Evolutionary conservation across 2,329 filamentous ascomycete species (phyloP).

Genomic region (Ophiostoma piceae): DNA sequence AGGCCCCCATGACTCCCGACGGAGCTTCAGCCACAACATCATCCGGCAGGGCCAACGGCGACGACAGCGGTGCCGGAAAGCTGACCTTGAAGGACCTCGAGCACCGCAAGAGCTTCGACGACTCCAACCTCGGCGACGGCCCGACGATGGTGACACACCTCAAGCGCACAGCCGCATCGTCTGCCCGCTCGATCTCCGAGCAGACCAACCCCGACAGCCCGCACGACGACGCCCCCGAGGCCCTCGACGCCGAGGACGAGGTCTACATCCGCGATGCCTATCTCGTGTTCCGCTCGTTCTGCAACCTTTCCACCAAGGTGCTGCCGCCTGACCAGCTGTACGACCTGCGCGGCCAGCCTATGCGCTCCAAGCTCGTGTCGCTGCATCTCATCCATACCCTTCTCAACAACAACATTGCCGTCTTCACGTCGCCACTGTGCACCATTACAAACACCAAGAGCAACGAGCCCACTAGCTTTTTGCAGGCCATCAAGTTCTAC

Average conservation of each 20-base stretch:
- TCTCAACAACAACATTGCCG: slow-evolving; percentile 84
- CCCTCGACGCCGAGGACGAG: slow-evolving; percentile 73
- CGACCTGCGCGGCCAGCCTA: slow-evolving; percentile 87
- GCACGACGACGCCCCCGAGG: slow-evolving; percentile 53
- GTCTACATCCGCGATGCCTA: slow-evolving; percentile 97
- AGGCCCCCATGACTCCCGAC: slow-evolving; percentile 23
- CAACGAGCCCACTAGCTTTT: slow-evolving; percentile 81
- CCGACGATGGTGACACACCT: slow-evolving; percentile 62
- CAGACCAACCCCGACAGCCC: slow-evolving; percentile 52
- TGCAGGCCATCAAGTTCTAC: slow-evolving; percentile 95
- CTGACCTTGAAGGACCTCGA: slow-evolving; percentile 63
- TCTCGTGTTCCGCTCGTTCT: slow-evolving; percentile 93
- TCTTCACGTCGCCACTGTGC: slow-evolving; percentile 87
- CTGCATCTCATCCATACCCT: slow-evolving; percentile 93
- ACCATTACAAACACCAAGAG: slow-evolving; percentile 88
- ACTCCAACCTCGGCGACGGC: slow-evolving; percentile 61
- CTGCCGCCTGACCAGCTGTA: slow-evolving; percentile 85
- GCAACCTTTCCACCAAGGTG: slow-evolving; percentile 91
- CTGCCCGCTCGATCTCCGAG: slow-evolving; percentile 46
- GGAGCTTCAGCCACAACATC: slow-evolving; percentile 30
- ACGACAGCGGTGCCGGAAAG: slow-evolving; percentile 39
- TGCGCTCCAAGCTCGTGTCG: slow-evolving; percentile 94
- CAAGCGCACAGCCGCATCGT: slow-evolving; percentile 37
- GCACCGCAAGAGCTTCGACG: slow-evolving; percentile 63
- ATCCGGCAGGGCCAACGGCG: slow-evolving; percentile 23